Conservation (phyloP, 2,329 filamentous ascomycete species). For the Ceratocystis diversiconidia region DNA sequence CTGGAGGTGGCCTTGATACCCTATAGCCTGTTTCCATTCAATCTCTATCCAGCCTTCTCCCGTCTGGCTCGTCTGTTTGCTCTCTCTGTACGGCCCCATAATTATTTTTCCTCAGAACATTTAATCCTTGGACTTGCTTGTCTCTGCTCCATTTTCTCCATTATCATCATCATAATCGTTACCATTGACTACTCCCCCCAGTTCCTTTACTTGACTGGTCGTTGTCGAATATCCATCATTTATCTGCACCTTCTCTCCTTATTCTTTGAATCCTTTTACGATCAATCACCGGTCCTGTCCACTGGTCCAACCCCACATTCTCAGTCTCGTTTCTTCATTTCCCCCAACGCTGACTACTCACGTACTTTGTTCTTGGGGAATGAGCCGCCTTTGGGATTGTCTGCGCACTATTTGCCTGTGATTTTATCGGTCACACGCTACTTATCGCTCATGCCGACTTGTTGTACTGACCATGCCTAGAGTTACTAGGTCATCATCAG, state of each 20-base stretch:
- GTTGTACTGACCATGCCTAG: slow-evolving; percentile 38
- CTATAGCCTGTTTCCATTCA: background rate
- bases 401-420: slow-evolving; percentile 3
- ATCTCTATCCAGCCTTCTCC: background rate
- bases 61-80: background rate
- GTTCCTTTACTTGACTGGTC: too few relatives aligned
- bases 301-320: background rate
- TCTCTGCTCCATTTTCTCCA: slow-evolving; percentile 4
- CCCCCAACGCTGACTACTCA: background rate
- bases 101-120: background rate
- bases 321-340: background rate
- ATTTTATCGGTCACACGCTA: slow-evolving; percentile 12
- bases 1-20: background rate
- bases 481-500: slow-evolving; percentile 87
- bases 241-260: background rate
- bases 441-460: background rate
- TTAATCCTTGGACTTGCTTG: background rate
- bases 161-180: background rate
- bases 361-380: background rate
- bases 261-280: background rate
- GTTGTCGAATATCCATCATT: background rate
- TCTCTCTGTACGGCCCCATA: background rate
- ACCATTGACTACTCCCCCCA: background rate
- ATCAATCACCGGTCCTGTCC: background rate
- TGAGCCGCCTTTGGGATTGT: background rate